These are phyloP conservation scores for Nephelium lappaceum DNA, from an alignment of 345 rosid species.

Conservation along the genomic window DNA sequence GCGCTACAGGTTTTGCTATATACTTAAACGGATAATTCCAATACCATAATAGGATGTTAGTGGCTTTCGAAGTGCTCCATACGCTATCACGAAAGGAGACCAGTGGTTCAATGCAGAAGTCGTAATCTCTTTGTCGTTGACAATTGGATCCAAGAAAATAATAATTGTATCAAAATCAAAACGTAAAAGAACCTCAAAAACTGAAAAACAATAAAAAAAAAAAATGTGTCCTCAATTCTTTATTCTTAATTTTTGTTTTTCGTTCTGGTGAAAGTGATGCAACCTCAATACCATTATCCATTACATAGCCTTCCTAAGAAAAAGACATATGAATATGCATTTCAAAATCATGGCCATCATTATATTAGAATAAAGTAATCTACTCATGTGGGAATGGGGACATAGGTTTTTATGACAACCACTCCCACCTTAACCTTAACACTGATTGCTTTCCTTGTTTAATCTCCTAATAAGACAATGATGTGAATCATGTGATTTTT, in stretches of 20 bases:
- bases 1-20: neutral
- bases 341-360: neutral
- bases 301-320: neutral
- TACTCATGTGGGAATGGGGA: slow-evolving; percentile 7
- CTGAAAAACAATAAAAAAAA: neutral
- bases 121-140: slow-evolving; percentile 1
- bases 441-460: neutral
- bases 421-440: neutral
- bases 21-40: neutral
- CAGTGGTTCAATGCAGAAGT: neutral
- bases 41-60: neutral
- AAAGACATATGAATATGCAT: neutral
- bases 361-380: slow-evolving; percentile 6
- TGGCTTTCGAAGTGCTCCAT: neutral
- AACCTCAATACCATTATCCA: neutral
- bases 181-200: neutral
- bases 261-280: neutral
- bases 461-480: slow-evolving; percentile 9
- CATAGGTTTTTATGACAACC: slow-evolving; percentile 13
- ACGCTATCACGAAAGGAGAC: neutral
- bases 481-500: neutral
- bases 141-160: neutral
- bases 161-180: neutral
- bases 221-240: neutral
- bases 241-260: neutral